Percentiles rank a stretch among this genome's conserved stretches.
Evolutionary conservation across 179 eudicot genomes (phyloP).

Genomic region (Silene coronaria): DNA sequence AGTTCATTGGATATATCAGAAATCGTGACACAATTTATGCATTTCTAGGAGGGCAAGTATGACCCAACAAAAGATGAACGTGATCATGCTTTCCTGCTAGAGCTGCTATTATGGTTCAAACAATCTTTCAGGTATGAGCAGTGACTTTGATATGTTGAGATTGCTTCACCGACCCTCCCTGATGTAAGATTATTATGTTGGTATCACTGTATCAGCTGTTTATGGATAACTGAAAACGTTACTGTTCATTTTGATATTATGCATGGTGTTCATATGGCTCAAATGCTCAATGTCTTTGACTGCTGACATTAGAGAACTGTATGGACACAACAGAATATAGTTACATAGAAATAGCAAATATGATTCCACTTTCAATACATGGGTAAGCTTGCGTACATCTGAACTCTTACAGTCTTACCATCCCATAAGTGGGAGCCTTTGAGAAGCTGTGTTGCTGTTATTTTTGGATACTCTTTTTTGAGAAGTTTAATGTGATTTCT

Average conservation of each 20-base stretch:
- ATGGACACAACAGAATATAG: no score
- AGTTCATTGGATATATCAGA: neutral
- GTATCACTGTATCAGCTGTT: neutral
- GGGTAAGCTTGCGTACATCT: neutral
- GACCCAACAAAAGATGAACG: conserved; percentile 60
- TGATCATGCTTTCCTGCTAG: conserved; percentile 76
- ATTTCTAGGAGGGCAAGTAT: conserved; percentile 73
- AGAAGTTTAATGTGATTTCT: no score
- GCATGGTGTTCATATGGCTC: neutral
- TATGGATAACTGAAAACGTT: neutral
- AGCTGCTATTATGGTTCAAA: conserved; percentile 94
- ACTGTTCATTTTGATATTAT: conserved; percentile 2
- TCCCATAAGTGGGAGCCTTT: neutral
- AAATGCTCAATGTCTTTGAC: no score
- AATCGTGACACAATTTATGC: conserved; percentile 16
- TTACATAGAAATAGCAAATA: neutral
- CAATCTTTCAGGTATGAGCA: conserved; percentile 67
- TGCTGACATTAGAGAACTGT: no score
- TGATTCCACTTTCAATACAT: neutral
- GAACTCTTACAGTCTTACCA: no score
- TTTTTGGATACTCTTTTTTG: no score
- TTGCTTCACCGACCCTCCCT: neutral
- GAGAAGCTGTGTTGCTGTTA: neutral
- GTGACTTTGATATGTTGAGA: neutral
- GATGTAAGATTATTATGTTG: neutral